Base-by-base conservation (phyloP, 768 basidiomycete genomes). In the Suillus hirtellus region DNA sequence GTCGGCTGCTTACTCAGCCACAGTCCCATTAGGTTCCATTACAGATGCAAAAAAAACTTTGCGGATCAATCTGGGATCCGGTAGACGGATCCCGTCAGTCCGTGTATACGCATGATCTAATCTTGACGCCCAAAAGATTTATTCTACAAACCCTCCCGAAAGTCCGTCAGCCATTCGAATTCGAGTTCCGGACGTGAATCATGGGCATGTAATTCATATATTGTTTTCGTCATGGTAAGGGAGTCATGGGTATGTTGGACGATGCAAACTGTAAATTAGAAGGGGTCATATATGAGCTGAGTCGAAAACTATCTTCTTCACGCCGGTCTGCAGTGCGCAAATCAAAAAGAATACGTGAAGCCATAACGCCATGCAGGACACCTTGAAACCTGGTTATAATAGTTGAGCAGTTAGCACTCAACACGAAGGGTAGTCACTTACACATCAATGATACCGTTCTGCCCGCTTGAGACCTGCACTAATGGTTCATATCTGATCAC, bases 271-370 rank as follows among this genome's bases (percentile, higher is more conserved):
- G 46, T 56, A 65, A 42, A 27, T 58, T 47, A 19, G 64, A 55
- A 31, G 24, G 10, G 5, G 24, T 10, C 11, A 11, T 12, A 19
- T 19, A 3, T 43, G 56, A 31, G 17, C 24, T 7, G 24, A 19
- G 17, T 19, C 17, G 40, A 19, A 1, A 19, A 4, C 11, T 0
- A 19, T 31, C 6, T 27, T 58, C 6, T 19, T 40, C 38, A 27
- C 24, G 11, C 40, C 40, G 27, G 24, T 56, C 37, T 19, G 63
- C 50, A 12, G n/a, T 14, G 19, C 54, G 64, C 60, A 66, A 27
- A 21, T 65, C 59, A 27, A 66, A 66, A 2, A 66, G 63, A 43
- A 66, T 65, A 24, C 65, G 60, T 6, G 65, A 64, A 12, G 65
- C 65, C 60, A 66, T 58, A 17, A 65, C 63, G 12, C 65, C 46